Conservation (phyloP, 2,329 filamentous ascomycete species). For the Apiospora saccharicola region DNA sequence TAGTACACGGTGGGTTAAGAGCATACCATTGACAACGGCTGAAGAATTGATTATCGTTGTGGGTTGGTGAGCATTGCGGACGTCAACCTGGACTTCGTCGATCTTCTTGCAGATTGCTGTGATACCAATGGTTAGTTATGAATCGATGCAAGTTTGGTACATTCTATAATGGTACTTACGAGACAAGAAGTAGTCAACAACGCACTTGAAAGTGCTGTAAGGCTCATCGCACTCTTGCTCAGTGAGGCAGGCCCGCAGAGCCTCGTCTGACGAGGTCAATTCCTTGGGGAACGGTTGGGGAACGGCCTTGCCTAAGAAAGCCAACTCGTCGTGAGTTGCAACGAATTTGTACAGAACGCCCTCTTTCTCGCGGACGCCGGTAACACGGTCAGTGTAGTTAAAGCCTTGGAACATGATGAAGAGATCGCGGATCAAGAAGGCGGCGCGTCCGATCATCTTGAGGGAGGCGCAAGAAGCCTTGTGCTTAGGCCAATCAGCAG, state of each 20-base stretch:
- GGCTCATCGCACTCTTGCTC: too few species aligned
- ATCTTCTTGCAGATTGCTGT: not conserved
- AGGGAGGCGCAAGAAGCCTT: not conserved
- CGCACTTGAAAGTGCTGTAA: too few species aligned
- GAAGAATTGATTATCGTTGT: too few species aligned
- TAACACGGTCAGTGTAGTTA: not conserved
- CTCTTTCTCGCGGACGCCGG: fast-evolving
- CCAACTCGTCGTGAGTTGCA: not conserved
- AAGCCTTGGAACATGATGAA: not conserved
- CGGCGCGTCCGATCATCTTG: not conserved
- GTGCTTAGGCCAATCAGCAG: not conserved
- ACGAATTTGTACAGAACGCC: not conserved
- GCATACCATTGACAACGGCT: too few species aligned
- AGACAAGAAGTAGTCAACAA: too few species aligned
- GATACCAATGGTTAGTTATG: too few species aligned
- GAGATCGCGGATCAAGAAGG: not conserved
- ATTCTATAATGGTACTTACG: too few species aligned
- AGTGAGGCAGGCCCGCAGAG: too few species aligned
- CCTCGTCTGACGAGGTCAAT: too few species aligned
- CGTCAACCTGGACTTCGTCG: not conserved
- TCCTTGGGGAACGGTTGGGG: not conserved
- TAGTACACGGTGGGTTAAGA: not conserved
- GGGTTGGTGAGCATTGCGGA: not conserved
- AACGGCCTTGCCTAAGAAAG: not conserved
- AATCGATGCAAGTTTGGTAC: too few species aligned